These are phyloP conservation scores for Anthracocystis panici-leucophaei DNA, from an alignment of 1,284 basidiomycete species.

Conservation along the genomic window DNA sequence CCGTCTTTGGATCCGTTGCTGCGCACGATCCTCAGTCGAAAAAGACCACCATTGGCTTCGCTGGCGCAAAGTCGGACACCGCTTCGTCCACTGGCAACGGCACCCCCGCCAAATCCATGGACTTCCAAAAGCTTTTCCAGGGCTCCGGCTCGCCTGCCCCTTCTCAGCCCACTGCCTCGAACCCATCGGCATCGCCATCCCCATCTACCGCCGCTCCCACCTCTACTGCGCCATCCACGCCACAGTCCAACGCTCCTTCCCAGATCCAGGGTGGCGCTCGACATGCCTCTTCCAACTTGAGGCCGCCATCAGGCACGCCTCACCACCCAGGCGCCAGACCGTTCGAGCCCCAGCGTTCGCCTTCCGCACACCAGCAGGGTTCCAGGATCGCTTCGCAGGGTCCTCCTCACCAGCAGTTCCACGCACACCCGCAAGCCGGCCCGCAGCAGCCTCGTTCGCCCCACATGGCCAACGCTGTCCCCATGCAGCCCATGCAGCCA, in stretches of 20 bases:
- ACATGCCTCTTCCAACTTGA: conserved; percentile 53
- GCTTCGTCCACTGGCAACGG: conserved; percentile 56
- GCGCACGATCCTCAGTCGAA: conserved; percentile 61
- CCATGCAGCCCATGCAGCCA: conserved; percentile 61
- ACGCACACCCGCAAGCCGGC: conserved; percentile 45
- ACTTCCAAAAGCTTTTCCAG: conserved; percentile 70
- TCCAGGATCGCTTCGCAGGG: conserved; percentile 40
- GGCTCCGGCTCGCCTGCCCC: conserved; percentile 49
- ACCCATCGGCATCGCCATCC: conserved; percentile 39
- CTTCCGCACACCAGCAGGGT: conserved; percentile 49
- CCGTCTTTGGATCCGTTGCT: conserved; percentile 69
- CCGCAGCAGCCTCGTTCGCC: conserved; percentile 62
- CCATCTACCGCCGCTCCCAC: conserved; percentile 41
- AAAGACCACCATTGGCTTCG: conserved; percentile 64
- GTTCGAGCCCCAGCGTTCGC: conserved; percentile 59
- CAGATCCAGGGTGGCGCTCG: conserved; percentile 32
- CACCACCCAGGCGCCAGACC: conserved; percentile 52
- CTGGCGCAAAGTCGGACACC: conserved; percentile 73
- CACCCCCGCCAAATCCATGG: conserved; percentile 47
- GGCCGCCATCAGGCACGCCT: conserved; percentile 44
- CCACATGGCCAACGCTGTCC: conserved; percentile 54
- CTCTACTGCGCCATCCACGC: conserved; percentile 37
- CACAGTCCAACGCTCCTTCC: conserved; percentile 21
- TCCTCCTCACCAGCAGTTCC: conserved; percentile 51
- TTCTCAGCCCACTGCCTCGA: conserved; percentile 39